A percentile compares a stretch with the other conserved stretches of the same genome.
phyloP scores from a whole-genome alignment of 306 rosid genomes.

The Hylodesmum podocarpum region DNA sequence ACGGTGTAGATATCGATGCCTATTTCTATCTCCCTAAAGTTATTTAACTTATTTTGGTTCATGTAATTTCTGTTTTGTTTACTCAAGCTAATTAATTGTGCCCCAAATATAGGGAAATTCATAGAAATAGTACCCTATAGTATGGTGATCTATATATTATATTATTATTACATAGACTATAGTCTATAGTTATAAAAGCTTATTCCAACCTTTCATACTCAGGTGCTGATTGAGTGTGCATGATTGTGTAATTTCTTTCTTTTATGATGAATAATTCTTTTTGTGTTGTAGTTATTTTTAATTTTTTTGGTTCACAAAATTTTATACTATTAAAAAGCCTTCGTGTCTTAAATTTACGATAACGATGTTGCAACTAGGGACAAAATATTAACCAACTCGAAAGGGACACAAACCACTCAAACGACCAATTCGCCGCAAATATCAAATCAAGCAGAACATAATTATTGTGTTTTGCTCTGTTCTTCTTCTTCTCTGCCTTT shows the following conservation, averaged over 20 bases:
- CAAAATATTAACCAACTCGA: conserved; percentile 5
- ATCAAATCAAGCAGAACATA: conserved; percentile 3
- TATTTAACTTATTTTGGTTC: conserved; percentile 8
- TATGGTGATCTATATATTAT: not conserved
- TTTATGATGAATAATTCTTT: not conserved
- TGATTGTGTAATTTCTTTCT: not conserved
- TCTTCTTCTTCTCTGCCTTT: not conserved
- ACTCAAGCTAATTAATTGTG: not conserved
- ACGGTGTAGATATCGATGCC: conserved; percentile 20
- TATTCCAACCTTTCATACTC: not conserved
- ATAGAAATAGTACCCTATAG: not conserved
- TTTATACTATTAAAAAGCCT: not conserved
- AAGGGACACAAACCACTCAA: not conserved
- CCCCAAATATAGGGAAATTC: conserved; percentile 7
- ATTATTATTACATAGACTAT: not conserved
- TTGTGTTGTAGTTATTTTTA: not conserved
- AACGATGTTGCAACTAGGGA: not conserved
- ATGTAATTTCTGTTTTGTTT: not conserved
- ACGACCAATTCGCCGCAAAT: conserved; percentile 6
- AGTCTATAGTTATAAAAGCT: not conserved
- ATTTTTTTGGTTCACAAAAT: not conserved
- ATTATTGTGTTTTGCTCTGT: not conserved
- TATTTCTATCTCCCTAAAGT: not conserved
- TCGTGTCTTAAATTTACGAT: not conserved
- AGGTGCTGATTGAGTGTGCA: not conserved